These are phyloP conservation scores for Fusarium sp. DNA, from an alignment of 2,329 filamentous ascomycete species.

Conservation along the genomic window DNA sequence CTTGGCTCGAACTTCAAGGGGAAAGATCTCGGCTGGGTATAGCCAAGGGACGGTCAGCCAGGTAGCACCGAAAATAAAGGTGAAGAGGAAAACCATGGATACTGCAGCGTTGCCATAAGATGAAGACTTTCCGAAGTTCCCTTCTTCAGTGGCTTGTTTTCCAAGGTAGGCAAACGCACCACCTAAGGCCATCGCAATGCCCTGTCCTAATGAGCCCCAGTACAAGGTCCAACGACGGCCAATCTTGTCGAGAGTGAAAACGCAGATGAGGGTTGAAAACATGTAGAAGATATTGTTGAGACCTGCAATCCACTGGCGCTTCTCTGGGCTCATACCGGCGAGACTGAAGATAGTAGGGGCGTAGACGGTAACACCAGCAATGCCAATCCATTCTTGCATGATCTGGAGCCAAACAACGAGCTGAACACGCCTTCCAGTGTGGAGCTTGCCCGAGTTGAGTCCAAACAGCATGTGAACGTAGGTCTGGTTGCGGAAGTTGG, in stretches of 20 bases:
- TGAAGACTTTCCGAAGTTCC: conserved; percentile 61
- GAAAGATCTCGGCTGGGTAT: conserved; percentile 82
- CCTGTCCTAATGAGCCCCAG: conserved; percentile 76
- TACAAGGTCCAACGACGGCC: conserved; percentile 79
- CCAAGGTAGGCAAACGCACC: conserved; percentile 68
- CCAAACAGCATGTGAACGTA: conserved; percentile 79
- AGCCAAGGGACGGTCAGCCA: conserved; percentile 72
- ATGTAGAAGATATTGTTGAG: conserved; percentile 67
- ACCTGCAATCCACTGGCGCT: conserved; percentile 76
- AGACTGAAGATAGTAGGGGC: conserved; percentile 74
- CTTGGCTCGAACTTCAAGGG: conserved; percentile 78
- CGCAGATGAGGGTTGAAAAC: conserved; percentile 77
- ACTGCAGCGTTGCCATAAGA: conserved; percentile 76
- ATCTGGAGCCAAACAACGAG: conserved; percentile 71
- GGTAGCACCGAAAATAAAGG: conserved; percentile 59
- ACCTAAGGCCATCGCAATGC: conserved; percentile 77
- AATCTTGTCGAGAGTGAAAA: conserved; percentile 79
- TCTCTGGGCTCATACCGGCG: conserved; percentile 73
- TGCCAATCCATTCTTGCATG: conserved; percentile 58
- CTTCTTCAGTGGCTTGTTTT: conserved; percentile 62
- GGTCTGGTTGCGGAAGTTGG: too few relatives aligned
- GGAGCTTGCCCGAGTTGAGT: conserved; percentile 74
- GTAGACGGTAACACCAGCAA: conserved; percentile 77
- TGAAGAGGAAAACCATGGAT: conserved; percentile 76
- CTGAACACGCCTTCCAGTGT: conserved; percentile 77